A percentile compares a stretch with the other conserved stretches of the same genome.
Evolutionary conservation across 106 monocot species (phyloP).

Genomic region (Dendrobium catenatum): DNA sequence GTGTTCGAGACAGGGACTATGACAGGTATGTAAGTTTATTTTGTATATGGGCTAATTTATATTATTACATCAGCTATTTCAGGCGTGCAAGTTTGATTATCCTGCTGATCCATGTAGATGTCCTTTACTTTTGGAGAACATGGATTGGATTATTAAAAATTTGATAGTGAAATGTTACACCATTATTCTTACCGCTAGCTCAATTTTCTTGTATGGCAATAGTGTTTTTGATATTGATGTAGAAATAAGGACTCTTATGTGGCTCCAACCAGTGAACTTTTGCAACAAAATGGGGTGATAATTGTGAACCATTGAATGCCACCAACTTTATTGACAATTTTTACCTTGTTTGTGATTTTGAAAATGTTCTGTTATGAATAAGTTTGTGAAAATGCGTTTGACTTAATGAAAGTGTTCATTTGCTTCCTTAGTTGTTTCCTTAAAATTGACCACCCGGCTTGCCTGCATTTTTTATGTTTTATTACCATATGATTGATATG

Average conservation of each 20-base stretch:
- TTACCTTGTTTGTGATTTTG: background rate
- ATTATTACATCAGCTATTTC: background rate
- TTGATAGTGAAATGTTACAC: background rate
- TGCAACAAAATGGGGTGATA: background rate
- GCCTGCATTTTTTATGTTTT: background rate
- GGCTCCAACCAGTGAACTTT: background rate
- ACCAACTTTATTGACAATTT: background rate
- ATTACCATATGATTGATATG: background rate
- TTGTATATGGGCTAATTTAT: background rate
- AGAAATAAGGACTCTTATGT: background rate
- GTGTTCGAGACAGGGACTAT: constrained; percentile 11
- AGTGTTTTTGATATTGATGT: background rate
- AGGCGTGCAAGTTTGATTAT: background rate
- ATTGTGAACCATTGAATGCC: background rate
- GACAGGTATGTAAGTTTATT: constrained; percentile 11
- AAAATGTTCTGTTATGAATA: background rate
- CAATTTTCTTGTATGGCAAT: background rate
- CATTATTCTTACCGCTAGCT: background rate
- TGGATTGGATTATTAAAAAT: background rate
- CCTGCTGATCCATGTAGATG: background rate
- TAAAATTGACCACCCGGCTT: no score
- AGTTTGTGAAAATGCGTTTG: background rate
- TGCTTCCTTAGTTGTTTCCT: no score
- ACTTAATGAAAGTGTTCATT: no score
- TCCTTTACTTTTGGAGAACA: background rate